These are phyloP conservation scores for Phytophthora multivora DNA, from an alignment of 352 stramenopile genomes.

Conservation along the genomic window DNA sequence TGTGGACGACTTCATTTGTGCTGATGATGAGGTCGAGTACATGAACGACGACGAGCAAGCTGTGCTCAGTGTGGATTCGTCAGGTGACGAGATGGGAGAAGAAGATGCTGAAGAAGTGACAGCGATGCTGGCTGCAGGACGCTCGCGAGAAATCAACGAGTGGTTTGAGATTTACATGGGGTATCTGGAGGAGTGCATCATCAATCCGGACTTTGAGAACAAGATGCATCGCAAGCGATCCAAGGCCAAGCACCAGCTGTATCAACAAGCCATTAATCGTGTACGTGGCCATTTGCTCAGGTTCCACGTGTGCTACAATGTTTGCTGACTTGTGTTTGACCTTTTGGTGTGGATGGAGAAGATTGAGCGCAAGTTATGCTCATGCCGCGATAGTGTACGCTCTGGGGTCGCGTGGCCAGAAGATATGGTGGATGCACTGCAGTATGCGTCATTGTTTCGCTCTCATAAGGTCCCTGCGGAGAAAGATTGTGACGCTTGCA, in stretches of 20 bases:
- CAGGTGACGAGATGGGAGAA: slow-evolving; percentile 47
- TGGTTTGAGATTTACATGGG: slow-evolving; percentile 88
- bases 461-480: slow-evolving; percentile 37
- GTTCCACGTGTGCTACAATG: neutral
- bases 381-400: slow-evolving; percentile 67
- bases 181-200: slow-evolving; percentile 78
- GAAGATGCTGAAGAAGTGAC: slow-evolving; percentile 50
- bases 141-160: slow-evolving; percentile 67
- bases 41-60: slow-evolving; percentile 86
- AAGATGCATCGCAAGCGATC: slow-evolving; percentile 50
- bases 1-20: slow-evolving; percentile 81
- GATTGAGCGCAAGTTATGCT: slow-evolving; percentile 79
- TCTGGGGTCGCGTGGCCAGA: slow-evolving; percentile 74
- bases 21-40: slow-evolving; percentile 84
- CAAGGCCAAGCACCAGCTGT: slow-evolving; percentile 53
- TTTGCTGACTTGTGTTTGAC: neutral
- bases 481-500: slow-evolving; percentile 76
- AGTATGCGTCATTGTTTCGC: slow-evolving; percentile 44
- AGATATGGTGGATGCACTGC: slow-evolving; percentile 64
- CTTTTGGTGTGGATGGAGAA: slow-evolving; percentile 18
- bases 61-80: slow-evolving; percentile 63
- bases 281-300: slow-evolving; percentile 41
- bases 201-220: slow-evolving; percentile 62
- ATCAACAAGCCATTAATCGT: slow-evolving; percentile 55
- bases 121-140: slow-evolving; percentile 38